Percentiles rank a stretch among this genome's conserved stretches.
These are phyloP conservation scores for Verticillium longisporum DNA, from an alignment of 2,329 filamentous ascomycete species.

Conservation along the genomic window DNA sequence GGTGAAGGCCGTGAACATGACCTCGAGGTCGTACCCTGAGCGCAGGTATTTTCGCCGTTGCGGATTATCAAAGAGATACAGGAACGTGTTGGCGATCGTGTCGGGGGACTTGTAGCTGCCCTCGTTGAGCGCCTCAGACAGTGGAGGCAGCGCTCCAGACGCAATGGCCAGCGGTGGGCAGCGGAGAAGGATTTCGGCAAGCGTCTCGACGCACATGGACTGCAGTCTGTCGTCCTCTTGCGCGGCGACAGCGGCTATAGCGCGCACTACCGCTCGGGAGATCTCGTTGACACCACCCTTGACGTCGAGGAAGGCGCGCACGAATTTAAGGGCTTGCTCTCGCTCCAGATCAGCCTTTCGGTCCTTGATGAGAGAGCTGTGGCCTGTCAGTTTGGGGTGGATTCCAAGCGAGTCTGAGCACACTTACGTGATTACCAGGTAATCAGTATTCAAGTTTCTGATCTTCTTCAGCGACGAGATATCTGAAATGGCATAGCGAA, in stretches of 20 bases:
- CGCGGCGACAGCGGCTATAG: conserved; percentile 85
- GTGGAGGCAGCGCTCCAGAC: conserved; percentile 74
- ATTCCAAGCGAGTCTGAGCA: neutral
- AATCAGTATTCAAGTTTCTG: conserved; percentile 81
- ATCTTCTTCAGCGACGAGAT: conserved; percentile 84
- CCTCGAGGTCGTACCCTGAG: conserved; percentile 82
- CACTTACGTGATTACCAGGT: conserved; percentile 68
- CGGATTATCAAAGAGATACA: conserved; percentile 84
- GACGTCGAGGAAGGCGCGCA: conserved; percentile 89
- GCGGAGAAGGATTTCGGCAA: conserved; percentile 84
- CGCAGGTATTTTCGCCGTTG: conserved; percentile 74
- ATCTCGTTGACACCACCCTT: conserved; percentile 87
- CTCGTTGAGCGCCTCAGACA: conserved; percentile 90
- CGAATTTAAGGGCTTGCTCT: conserved; percentile 94
- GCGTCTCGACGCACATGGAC: conserved; percentile 85
- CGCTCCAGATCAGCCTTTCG: conserved; percentile 94
- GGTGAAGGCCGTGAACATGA: conserved; percentile 86
- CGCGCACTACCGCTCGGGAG: conserved; percentile 78
- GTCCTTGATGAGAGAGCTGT: conserved; percentile 81
- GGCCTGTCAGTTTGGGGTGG: neutral
- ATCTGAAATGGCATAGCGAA: conserved; percentile 91
- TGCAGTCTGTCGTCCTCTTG: conserved; percentile 79
- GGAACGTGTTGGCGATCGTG: conserved; percentile 77
- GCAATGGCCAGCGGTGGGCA: conserved; percentile 76
- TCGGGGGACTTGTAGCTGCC: conserved; percentile 90